A percentile compares a stretch with the other conserved stretches of the same genome.
Evolutionary conservation across 2,329 filamentous ascomycete species (phyloP).

Genomic region (Botrytis hyacinthi): DNA sequence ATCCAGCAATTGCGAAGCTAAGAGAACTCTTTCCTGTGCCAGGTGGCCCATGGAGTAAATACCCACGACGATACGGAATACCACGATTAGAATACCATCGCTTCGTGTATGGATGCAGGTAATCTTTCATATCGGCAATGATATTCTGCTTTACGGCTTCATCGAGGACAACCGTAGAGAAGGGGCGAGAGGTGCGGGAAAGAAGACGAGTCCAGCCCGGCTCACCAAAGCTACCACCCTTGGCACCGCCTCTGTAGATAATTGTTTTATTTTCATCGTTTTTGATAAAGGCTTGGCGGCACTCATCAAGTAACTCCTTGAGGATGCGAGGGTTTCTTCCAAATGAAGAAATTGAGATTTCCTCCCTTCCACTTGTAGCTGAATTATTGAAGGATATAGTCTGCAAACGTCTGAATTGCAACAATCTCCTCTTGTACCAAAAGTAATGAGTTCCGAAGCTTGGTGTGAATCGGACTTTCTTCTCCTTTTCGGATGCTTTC

Average conservation of each 20-base stretch:
- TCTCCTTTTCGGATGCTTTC: slow-evolving; percentile 37
- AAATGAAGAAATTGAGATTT: slow-evolving; percentile 60
- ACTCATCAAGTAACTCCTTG: slow-evolving; percentile 61
- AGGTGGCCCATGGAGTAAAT: slow-evolving; percentile 76
- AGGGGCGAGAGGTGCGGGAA: slow-evolving; percentile 57
- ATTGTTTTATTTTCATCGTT: slow-evolving; percentile 61
- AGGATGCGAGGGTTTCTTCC: slow-evolving; percentile 59
- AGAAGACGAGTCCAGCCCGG: slow-evolving; percentile 60
- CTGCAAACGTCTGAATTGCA: slow-evolving; percentile 56
- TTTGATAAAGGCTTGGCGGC: slow-evolving; percentile 53
- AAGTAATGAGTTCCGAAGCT: slow-evolving; percentile 67
- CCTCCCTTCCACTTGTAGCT: slow-evolving; percentile 52
- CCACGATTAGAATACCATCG: slow-evolving; percentile 83
- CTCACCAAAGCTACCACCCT: slow-evolving; percentile 41
- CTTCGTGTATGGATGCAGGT: slow-evolving; percentile 59
- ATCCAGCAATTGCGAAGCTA: slow-evolving; percentile 66
- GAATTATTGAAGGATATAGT: slow-evolving; percentile 46
- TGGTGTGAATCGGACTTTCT: slow-evolving; percentile 59
- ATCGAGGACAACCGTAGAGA: slow-evolving; percentile 64
- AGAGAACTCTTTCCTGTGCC: slow-evolving; percentile 78
- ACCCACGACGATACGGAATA: slow-evolving; percentile 82
- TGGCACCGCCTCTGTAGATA: slow-evolving; percentile 59
- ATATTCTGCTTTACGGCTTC: slow-evolving; percentile 59
- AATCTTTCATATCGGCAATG: slow-evolving; percentile 60
- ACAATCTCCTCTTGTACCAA: slow-evolving; percentile 58